Base-by-base conservation (phyloP, 1,284 basidiomycete genomes). In the Ceratobasidium sp. region DNA sequence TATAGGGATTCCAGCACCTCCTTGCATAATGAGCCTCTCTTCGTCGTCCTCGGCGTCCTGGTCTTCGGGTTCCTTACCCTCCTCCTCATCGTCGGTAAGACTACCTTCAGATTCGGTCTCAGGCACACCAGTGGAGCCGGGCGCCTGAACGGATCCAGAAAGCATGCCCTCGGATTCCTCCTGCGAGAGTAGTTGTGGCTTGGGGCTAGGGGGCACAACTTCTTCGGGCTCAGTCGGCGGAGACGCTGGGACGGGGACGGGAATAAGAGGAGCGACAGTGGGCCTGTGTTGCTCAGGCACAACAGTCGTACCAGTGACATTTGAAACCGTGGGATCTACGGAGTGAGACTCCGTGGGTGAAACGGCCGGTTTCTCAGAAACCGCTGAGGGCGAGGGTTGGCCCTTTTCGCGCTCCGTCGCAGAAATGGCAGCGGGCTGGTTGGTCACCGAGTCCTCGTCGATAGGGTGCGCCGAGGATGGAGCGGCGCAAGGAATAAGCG, bases 1-100 rank as follows among this genome's bases (percentile, higher is more conserved):
- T 8, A 91, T 83, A 3, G 93, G 93, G 74, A 95, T 93, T 5
- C 94, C 93, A 68, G 90, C 89, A 1, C 94, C 93, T 31, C 94
- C 94, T 53, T 89, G 88, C 81, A 88, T 85, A 75, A 95, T 94
- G 74, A 95, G 84, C 63, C 89, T 82, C 80, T 93, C 90, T 80
- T 95, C 93, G 75, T 95, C 92, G 74, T 92, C 92, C 78, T 90
- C 86, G 63, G 85, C 87, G 27, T 89, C 87, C 61, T 87, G 85
- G 14, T 81, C 81, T 43, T 84, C 84, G 83, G 63, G 81, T 76
- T 84, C 84, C 64, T 88, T 86, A 58, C 86, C 84, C 4, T 49
- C 80, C n/a, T 85, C 85, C 73, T 86, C 87, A 24, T 86, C 86
- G 22, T 84, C 83, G 34, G 82, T 83, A 74, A 83, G 81, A 74